Evolutionary conservation across 768 basidiomycete species (phyloP), one percentile per base, ranked within the genome.

Genomic region (Hericium alpestre): DNA sequence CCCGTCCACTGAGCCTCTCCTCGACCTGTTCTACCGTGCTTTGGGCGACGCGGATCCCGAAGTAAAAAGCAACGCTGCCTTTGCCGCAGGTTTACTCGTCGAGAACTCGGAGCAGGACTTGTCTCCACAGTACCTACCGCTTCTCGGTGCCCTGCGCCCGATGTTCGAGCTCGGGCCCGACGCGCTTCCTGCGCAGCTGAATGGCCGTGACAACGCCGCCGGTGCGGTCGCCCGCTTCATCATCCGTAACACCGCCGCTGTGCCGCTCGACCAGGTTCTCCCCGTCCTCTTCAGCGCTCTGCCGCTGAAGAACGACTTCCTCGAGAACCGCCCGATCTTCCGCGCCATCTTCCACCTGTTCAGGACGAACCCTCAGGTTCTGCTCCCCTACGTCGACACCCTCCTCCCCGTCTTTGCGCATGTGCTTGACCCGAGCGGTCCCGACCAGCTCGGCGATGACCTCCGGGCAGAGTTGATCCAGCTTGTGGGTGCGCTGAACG

Each of bases 121-220:
- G 40, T 82, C 86, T 0, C 73, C 79, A 10, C 93, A 96, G 66
- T 95, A 88, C 73, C 71, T 85, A 41, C 79, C 77, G 58, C 76
- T 98, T 46, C 88, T 98, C 51, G 73, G 73, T 38, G 84, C 84
- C 1, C 82, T 98, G 49, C 87, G 82, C 25, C 89, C 90, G 13
- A 76, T 95, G 55, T 98, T 99, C 70, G 70, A 76, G 47, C 76
- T 87, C 38, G 64, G 81, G 8, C 71, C 81, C 0, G 81, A 85
- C 57, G 75, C 89, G 6, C 74, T 84, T n/a, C 66, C 80, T 6
- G 72, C 88, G 7, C 76, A 75, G 47, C 71, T 91, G 59, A 94
- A 93, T 67, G 93, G 93, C 18, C 86, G 86, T 60, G 96, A 99
- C 72, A 99, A 99, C 69, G 96, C 96, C n/a, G 81, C 87, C 8